phyloP scores from a whole-genome alignment of 805 yeast genomes.

The Monosporozyma aerobia region DNA sequence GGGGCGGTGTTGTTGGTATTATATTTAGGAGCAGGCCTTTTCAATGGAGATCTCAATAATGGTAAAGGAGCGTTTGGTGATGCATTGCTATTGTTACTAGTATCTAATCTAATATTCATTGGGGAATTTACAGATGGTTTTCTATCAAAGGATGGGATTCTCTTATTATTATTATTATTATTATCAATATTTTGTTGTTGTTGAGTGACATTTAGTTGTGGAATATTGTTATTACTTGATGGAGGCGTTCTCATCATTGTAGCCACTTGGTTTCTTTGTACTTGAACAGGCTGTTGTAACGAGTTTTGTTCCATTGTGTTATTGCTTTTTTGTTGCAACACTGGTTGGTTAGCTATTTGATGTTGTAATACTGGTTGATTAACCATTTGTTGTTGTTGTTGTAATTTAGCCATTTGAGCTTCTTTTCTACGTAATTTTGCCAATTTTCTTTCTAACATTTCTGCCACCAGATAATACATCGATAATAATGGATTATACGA shows the following conservation, averaged over 20 bases:
- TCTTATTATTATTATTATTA: background rate
- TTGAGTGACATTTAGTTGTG: background rate
- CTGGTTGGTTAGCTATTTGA: background rate
- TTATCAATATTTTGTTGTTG: background rate
- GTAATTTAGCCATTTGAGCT: slow-evolving; percentile 12
- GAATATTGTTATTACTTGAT: background rate
- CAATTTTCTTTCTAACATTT: slow-evolving; percentile 63
- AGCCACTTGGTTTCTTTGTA: background rate
- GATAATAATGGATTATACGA: slow-evolving; percentile 86
- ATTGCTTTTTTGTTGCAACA: background rate
- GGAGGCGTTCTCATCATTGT: background rate
- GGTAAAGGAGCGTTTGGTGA: background rate
- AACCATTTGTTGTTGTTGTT: slow-evolving; percentile 11
- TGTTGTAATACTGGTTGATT: slow-evolving; percentile 2
- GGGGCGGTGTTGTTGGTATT: background rate
- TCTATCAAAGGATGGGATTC: background rate
- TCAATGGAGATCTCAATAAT: slow-evolving; percentile 4
- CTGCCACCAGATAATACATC: slow-evolving; percentile 77
- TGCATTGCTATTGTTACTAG: background rate
- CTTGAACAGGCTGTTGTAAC: slow-evolving; percentile 3
- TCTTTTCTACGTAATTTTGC: slow-evolving; percentile 36
- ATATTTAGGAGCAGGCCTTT: background rate
- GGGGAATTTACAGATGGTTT: background rate
- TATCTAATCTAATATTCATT: background rate
- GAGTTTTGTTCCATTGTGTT: background rate